phyloP scores from a whole-genome alignment of 371 early-diverging fungal genomes.

The Coemansia sp. region DNA sequence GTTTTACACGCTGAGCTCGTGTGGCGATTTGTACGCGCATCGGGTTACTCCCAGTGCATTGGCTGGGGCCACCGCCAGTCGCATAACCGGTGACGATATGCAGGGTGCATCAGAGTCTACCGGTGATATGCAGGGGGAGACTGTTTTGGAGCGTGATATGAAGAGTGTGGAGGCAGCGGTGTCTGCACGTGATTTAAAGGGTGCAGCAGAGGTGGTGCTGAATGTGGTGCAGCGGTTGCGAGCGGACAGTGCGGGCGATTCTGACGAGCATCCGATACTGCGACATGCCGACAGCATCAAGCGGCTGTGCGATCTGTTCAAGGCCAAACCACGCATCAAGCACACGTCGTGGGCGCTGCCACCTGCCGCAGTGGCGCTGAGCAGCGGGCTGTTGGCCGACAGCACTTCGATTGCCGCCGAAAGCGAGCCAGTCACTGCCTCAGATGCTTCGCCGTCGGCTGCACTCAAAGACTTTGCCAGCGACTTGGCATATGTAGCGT shows the following conservation, averaged over 20 bases:
- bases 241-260: neutral
- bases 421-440: neutral
- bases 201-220: constrained; percentile 35
- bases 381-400: constrained; percentile 9
- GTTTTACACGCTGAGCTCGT: constrained; percentile 49
- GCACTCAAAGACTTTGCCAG: constrained; percentile 25
- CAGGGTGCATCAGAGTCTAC: neutral
- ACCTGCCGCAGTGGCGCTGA: constrained; percentile 14
- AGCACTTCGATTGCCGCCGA: neutral
- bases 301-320: constrained; percentile 49
- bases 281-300: constrained; percentile 10
- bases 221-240: constrained; percentile 10
- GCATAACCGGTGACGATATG: constrained; percentile 15
- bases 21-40: constrained; percentile 52
- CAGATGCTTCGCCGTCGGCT: constrained; percentile 1
- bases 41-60: constrained; percentile 32
- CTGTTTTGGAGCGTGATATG: neutral
- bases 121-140: constrained; percentile 26
- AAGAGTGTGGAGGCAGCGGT: constrained; percentile 13
- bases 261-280: constrained; percentile 12
- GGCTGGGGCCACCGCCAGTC: constrained; percentile 25
- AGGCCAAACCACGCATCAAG: constrained; percentile 42
- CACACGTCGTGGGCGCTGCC: constrained; percentile 47
- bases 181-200: constrained; percentile 37
- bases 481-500: constrained; percentile 38